Conservation (phyloP, 164 flowering plant species). For the Dillenia turbinata region DNA sequence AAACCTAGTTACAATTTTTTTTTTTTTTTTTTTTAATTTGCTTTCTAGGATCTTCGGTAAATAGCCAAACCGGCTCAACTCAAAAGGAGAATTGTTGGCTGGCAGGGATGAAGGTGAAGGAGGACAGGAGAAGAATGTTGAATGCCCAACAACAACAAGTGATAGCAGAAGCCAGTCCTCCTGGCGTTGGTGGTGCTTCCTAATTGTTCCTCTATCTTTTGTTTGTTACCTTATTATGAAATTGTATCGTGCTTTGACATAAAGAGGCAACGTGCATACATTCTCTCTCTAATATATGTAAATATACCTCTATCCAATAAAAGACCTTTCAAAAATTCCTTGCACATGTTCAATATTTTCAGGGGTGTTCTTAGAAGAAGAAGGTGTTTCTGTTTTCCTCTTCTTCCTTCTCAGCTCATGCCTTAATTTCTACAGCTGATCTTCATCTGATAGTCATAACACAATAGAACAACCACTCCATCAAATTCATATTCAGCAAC, state of each 20-base stretch:
- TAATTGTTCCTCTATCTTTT: neutral
- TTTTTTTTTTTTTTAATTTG: slow-evolving; percentile 22
- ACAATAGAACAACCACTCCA: no score
- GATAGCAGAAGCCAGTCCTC: neutral
- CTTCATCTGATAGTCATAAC: no score
- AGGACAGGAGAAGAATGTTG: slow-evolving; percentile 1
- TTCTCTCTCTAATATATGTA: no score
- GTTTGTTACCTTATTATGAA: slow-evolving; percentile 7
- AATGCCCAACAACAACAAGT: neutral
- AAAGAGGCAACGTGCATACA: neutral
- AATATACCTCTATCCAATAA: no score
- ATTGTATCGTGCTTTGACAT: neutral
- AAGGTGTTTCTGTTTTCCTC: no score
- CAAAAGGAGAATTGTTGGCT: slow-evolving; percentile 22
- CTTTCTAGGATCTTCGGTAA: slow-evolving; percentile 26
- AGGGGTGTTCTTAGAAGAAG: no score
- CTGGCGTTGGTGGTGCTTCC: slow-evolving; percentile 7
- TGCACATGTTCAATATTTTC: no score
- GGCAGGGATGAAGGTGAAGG: slow-evolving; percentile 18
- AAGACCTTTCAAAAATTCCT: no score
- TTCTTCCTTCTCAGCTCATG: no score
- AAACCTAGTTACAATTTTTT: slow-evolving; percentile 15
- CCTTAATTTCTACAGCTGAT: no score
- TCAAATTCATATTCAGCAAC: no score
- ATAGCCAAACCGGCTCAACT: slow-evolving; percentile 15